Base-by-base conservation (phyloP, 1,139 yeast genomes). In the Debaryomycetaceae sp. region DNA sequence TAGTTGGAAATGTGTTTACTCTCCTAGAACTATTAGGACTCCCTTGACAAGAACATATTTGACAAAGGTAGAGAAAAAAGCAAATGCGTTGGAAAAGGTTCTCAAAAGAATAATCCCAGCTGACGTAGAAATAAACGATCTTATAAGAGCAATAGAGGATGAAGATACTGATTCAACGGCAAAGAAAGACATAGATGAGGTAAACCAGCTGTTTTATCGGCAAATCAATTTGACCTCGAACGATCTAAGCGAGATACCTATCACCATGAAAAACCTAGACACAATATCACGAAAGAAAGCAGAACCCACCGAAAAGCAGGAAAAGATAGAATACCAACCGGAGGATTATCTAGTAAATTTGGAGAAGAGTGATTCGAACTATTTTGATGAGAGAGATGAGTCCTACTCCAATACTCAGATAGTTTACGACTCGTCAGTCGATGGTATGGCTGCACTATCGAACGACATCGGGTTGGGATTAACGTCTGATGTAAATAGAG, bases 371-470 rank as follows among this genome's bases (percentile, higher is more conserved):
- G 60, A 57, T 35, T 48, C 56, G 44, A 57, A 56, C 37, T 54
- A 41, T 22, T 57, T 50, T 41, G 62, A 57, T 45, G 62, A 57
- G 35, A 38, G 60, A 37, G 60, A 54, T 34, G 57, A 57, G 34
- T 42, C 42, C 11, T 42, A 34, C n/a, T 45, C 36, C 20, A 46
- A 45, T 9, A 42, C 49, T 5, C 48, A 48, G 11, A 47, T 51
- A 24, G 44, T 57, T 4, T 56, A 55, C 39, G 59, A 55, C 40
- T 56, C 60, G 2, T 55, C 58, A 45, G 54, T 57, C 33, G 83
- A 79, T 52, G 82, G 83, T 6, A 78, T 79, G 83, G 82, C 81
- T 0, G 81, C 81, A 0, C 52, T 61, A 17, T 57, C 63, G 3
- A 57, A 57, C 39, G 59, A 57, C 38, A 55, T 57, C 5, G 60